Percentiles rank a stretch among this genome's conserved stretches.
phyloP scores from a whole-genome alignment of 139 green algal species.

The Yamagishiella unicocca region DNA sequence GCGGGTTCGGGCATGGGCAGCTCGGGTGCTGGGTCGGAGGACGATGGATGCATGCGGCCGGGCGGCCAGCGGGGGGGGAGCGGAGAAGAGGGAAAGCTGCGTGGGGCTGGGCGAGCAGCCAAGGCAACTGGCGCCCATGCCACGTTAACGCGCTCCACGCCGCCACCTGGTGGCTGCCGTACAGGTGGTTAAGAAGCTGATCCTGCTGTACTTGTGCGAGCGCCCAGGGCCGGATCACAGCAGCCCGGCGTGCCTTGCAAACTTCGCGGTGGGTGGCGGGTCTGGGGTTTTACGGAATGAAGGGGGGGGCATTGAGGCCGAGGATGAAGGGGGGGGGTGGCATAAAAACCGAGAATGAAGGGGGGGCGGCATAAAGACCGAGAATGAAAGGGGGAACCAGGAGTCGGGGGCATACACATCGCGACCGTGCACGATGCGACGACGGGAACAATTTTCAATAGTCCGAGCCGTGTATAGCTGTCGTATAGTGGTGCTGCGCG shows the following conservation, averaged over 20 bases:
- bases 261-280: slow-evolving; percentile 19
- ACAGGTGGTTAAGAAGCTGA: slow-evolving; percentile 46
- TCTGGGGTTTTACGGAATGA: no score
- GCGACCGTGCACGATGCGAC: neutral
- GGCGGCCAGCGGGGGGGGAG: no score
- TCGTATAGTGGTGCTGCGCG: no score
- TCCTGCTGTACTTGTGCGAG: slow-evolving; percentile 51
- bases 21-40: no score
- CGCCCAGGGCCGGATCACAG: neutral
- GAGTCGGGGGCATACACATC: neutral
- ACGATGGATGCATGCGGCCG: no score
- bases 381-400: neutral
- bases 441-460: no score
- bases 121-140: neutral
- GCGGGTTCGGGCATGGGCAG: no score
- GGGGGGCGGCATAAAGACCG: neutral
- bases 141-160: no score
- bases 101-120: neutral
- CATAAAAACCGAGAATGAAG: neutral
- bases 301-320: neutral
- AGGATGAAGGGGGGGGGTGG: neutral
- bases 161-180: no score
- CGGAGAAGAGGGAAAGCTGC: no score
- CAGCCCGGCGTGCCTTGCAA: slow-evolving; percentile 29
- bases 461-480: no score